Conservation (phyloP, 108 stramenopile species). For the Schizochytrium sp. region DNA sequence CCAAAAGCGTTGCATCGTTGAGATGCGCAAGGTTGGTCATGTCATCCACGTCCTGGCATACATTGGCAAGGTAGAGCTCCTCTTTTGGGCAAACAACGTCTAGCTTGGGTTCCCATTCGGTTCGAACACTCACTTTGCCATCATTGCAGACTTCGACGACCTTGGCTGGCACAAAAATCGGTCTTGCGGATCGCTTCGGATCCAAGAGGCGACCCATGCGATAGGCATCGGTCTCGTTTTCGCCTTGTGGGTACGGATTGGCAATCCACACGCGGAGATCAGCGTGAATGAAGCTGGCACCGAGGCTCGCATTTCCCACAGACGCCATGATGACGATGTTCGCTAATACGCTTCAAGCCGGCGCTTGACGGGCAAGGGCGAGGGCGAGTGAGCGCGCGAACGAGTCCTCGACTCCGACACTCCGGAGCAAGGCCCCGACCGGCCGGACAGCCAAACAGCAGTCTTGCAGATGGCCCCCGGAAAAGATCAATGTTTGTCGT, state of each 20-base stretch:
- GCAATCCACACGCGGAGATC: neutral
- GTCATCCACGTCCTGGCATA: neutral
- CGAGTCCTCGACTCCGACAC: too few relatives aligned
- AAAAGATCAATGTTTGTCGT: too few relatives aligned
- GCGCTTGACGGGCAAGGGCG: too few relatives aligned
- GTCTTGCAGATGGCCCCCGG: too few relatives aligned
- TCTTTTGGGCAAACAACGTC: neutral
- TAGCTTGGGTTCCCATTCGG: neutral
- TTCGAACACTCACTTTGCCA: neutral
- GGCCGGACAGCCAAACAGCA: too few relatives aligned
- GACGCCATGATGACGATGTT: neutral
- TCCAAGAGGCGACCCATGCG: neutral
- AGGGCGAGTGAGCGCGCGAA: too few relatives aligned
- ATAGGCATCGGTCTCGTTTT: neutral
- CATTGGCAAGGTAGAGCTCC: constrained; percentile 3
- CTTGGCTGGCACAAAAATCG: neutral
- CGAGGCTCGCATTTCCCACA: neutral
- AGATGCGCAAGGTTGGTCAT: neutral
- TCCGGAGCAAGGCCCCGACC: too few relatives aligned
- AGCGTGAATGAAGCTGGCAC: neutral
- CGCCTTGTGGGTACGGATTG: neutral
- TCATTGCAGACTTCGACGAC: neutral
- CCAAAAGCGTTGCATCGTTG: neutral
- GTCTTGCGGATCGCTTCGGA: neutral
- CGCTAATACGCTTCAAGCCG: too few relatives aligned